Conservation (phyloP, 1,284 basidiomycete species). For the Leccinum variabile region DNA sequence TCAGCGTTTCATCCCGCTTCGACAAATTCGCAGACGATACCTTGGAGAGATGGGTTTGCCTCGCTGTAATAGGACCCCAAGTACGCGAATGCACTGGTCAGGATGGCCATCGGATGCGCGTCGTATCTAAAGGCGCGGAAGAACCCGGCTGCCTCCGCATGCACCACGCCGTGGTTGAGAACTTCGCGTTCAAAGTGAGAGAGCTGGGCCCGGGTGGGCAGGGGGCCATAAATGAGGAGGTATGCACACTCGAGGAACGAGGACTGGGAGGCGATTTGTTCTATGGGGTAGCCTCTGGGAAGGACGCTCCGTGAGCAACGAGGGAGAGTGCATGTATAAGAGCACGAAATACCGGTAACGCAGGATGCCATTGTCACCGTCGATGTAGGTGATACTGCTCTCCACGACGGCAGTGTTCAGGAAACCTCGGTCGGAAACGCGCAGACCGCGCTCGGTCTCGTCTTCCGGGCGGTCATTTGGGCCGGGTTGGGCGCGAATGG, state of each 20-base stretch:
- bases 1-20: background rate
- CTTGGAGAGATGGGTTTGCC: conserved; percentile 77
- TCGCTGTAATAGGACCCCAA: conserved; percentile 83
- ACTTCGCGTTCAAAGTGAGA: conserved; percentile 70
- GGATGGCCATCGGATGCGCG: conserved; percentile 86
- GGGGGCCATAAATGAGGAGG: conserved; percentile 81
- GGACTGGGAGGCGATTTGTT: conserved; percentile 78
- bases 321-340: background rate
- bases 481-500: conserved; percentile 57
- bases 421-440: conserved; percentile 79
- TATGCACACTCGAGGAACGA: conserved; percentile 82
- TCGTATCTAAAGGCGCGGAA: conserved; percentile 85
- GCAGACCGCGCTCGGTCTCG: conserved; percentile 76
- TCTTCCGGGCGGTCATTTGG: conserved; percentile 74
- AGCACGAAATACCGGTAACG: conserved; percentile 58
- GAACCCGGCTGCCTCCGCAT: conserved; percentile 78
- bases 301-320: background rate
- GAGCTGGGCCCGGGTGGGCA: conserved; percentile 70
- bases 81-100: conserved; percentile 83
- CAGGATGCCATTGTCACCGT: conserved; percentile 79
- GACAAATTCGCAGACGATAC: conserved; percentile 32
- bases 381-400: conserved; percentile 84
- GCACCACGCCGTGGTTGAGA: conserved; percentile 74
- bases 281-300: conserved; percentile 85
- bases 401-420: conserved; percentile 85